These are phyloP conservation scores for Apostasia shenzhenica DNA, from an alignment of 106 monocot genomes.

Conservation along the genomic window DNA sequence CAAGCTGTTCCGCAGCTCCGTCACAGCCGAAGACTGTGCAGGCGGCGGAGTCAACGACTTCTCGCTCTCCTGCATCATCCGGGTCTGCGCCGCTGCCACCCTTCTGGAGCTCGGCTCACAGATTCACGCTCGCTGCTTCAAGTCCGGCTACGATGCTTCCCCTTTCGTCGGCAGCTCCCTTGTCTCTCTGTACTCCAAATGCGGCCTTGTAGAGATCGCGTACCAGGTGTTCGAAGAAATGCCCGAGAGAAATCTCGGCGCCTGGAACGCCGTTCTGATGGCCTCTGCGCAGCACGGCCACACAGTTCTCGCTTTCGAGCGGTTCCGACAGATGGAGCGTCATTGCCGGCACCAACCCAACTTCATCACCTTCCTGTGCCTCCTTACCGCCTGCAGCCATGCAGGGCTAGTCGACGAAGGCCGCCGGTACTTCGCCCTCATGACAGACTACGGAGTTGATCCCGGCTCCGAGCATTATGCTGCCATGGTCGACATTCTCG, in stretches of 20 bases:
- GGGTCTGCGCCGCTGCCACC: conserved; percentile 42
- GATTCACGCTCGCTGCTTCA: conserved; percentile 37
- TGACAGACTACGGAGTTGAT: conserved; percentile 21
- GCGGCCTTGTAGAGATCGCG: conserved; percentile 46
- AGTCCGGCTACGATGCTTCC: conserved; percentile 38
- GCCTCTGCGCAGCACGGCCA: conserved; percentile 73
- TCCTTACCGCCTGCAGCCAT: conserved; percentile 72
- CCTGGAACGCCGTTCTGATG: conserved; percentile 56
- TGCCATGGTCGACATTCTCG: conserved; percentile 52
- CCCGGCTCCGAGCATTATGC: conserved; percentile 43
- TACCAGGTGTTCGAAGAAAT: conserved; percentile 52
- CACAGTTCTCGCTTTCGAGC: conserved; percentile 20
- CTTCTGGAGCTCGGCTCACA: conserved; percentile 48
- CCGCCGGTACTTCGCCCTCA: conserved; percentile 36
- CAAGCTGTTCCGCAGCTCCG: conserved; percentile 30
- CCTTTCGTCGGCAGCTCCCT: conserved; percentile 64
- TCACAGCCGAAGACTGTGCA: neutral
- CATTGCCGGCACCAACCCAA: conserved; percentile 27
- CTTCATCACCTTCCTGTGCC: conserved; percentile 70
- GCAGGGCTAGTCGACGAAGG: conserved; percentile 57
- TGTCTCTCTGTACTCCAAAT: conserved; percentile 63
- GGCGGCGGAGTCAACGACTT: conserved; percentile 42
- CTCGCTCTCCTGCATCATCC: conserved; percentile 45
- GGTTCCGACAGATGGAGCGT: conserved; percentile 30
- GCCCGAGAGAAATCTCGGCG: conserved; percentile 41